Evolutionary conservation across 495 filamentous ascomycete species (phyloP), one percentile per base, ranked within the genome.

Genomic region (Penicillium parvum): DNA sequence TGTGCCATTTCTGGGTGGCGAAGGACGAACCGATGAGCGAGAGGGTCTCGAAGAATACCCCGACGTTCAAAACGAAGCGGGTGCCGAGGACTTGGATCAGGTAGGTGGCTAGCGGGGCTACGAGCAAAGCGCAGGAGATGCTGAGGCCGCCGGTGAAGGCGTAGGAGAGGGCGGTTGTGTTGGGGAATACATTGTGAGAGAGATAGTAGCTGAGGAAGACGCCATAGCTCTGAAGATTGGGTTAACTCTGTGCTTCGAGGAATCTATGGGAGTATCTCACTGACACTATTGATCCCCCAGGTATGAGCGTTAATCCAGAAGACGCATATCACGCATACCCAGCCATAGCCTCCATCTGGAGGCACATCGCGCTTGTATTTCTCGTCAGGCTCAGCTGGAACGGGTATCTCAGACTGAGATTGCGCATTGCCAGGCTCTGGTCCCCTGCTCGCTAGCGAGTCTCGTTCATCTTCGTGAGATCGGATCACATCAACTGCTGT

Each of bases 91-190:
- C 29, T 9, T 78, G 76, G 25, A 75, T 75, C 30, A 79, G 64
- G 19, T 74, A 63, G 2, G 82, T 88, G 16, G 77, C 82, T n/a
- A 82, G 21, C 1, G 84, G 84, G 9, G 83, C 79, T 10, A 81
- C 69, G 4, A 86, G 56, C 34, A 88, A 71, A 6, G 82, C 75
- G 60, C 68, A 70, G 7, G 82, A 83, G 7, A 84, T 76, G 20
- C 80, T 84, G 1, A 89, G 60, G 6, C 85, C 85, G 11, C 85
- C 85, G 4, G 86, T 79, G 50, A 88, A 88, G 32, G 85, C 85
- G 50, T 81, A 90, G 7, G 75, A 68, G 3, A 85, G 61, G 0
- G 73, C 64, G 2, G 74, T 78, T 5, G 80, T 72, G 7, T 72
- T 75, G 0, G 77, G 76, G 45, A 82, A 85, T 12, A 68, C 63